Base-by-base conservation (phyloP, 441 rosid species). In the Gossypium davidsonii region DNA sequence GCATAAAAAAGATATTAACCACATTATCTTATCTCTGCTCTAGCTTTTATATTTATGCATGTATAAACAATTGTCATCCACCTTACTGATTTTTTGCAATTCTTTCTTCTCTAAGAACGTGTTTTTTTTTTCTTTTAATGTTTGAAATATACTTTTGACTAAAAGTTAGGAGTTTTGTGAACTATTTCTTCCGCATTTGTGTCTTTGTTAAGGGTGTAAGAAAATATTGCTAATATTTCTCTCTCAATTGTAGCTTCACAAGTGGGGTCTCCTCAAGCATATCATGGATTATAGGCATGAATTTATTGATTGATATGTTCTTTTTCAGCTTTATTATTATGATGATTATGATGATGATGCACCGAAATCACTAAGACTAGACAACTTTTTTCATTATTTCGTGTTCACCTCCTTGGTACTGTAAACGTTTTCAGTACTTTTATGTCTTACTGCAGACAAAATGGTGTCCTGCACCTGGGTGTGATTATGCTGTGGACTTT, bases 391-490 rank as follows among this genome's bases (percentile, higher is more conserved):
- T 56, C 48, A 34, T 58, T 71, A 39, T 21, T 58, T 23, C 9
- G n/a, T 58, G 48, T 61, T 61, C 20, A 49, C 20, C 17, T 37
- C 53, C 51, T 77, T 44, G 25, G 56, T 56, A 28, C 26, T 72
- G 52, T 26, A 37, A 67, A 6, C 9, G 20, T 31, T 34, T 39
- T 64, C 5, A 67, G 18, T 31, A 4, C 53, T 52, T 65, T 9
- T 58, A 26, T 20, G 39, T 63, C 52, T 39, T 74, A 37, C 76
- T 81, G 72, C 73, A 90, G 92, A 88, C 91, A 69, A 90, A 86
- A 81, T 90, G 94, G 94, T 90, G 94, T 79, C 94, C 94, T 25
- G 93, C 93, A 61, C 93, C 91, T 37, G 93, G 91, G 46, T 87
- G 93, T 74, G 90, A 89, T 75, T 89, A 81, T 17, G 93, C 91